These are phyloP conservation scores for Septoria petroselini DNA, from an alignment of 2,329 filamentous ascomycete species.

Conservation along the genomic window DNA sequence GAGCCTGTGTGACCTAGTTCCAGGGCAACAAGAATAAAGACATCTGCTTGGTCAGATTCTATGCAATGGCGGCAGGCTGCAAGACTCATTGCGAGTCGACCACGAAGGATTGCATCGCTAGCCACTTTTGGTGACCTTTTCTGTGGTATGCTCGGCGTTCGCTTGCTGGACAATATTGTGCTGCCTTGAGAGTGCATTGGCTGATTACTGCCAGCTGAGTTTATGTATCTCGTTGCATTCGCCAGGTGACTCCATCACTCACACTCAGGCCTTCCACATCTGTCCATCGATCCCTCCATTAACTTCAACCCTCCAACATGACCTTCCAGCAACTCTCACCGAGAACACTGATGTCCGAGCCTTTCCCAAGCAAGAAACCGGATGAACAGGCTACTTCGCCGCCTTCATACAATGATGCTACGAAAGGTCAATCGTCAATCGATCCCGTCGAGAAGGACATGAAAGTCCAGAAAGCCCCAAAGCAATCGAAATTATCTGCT, in stretches of 20 bases:
- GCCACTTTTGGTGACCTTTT: not conserved
- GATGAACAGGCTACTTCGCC: not conserved
- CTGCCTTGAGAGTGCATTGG: not conserved
- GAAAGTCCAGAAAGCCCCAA: not conserved
- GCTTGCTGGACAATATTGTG: conserved; percentile 1
- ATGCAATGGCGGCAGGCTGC: not conserved
- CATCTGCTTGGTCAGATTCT: conserved; percentile 1
- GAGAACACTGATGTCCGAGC: not conserved
- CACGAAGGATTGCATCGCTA: not conserved
- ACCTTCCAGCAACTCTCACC: conserved; percentile 1
- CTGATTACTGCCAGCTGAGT: not conserved
- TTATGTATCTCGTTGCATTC: not conserved
- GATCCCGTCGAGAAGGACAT: conserved; percentile 8
- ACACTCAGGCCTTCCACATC: too few relatives aligned
- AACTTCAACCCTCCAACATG: conserved; percentile 1
- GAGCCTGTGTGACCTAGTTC: too few relatives aligned
- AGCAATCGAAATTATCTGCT: conserved; percentile 3
- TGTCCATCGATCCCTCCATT: not conserved
- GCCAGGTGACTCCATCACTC: not conserved
- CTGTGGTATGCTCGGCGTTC: conserved; percentile 11
- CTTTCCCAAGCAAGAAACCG: too few relatives aligned
- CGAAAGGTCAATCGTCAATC: conserved; percentile 6
- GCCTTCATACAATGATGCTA: conserved; percentile 13
- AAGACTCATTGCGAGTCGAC: conserved; percentile 4
- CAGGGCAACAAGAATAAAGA: not conserved